These are phyloP conservation scores for Fusarium liriodendri DNA, from an alignment of 2,329 filamentous ascomycete genomes.

Conservation along the genomic window DNA sequence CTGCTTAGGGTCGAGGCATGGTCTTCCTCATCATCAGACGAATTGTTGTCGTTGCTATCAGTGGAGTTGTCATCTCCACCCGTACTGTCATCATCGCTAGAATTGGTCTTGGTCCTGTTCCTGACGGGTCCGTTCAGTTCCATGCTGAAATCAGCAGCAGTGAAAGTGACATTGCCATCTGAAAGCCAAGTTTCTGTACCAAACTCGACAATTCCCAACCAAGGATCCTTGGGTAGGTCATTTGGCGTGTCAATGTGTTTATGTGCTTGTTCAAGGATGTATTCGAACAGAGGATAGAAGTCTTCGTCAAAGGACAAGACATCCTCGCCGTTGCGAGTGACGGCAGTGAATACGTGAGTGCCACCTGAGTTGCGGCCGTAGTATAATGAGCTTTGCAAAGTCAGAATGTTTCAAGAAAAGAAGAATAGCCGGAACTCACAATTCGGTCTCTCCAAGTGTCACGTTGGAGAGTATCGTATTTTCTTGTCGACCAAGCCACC, in stretches of 20 bases:
- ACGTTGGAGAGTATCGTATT: conserved; percentile 36
- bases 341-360: conserved; percentile 40
- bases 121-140: conserved; percentile 11
- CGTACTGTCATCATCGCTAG: not conserved
- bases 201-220: conserved; percentile 37
- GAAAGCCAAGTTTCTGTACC: conserved; percentile 42
- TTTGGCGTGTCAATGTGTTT: conserved; percentile 17
- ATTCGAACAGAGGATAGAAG: conserved; percentile 41
- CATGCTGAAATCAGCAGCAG: conserved; percentile 41
- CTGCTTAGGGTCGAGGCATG: not conserved
- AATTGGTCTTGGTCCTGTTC: not conserved
- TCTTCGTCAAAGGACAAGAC: conserved; percentile 37
- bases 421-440: too few species aligned
- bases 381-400: conserved; percentile 39
- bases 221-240: conserved; percentile 38
- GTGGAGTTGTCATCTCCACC: not conserved
- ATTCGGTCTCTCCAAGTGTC: conserved; percentile 35
- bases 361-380: conserved; percentile 39
- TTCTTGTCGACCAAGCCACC: conserved; percentile 39
- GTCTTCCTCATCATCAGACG: conserved; percentile 24
- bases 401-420: too few species aligned
- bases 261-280: conserved; percentile 34
- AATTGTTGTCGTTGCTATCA: not conserved
- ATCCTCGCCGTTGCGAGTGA: conserved; percentile 30
- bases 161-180: conserved; percentile 39